Conservation (phyloP, 2,329 filamentous ascomycete species). For the Paecilomyces dactylethromorphus region DNA sequence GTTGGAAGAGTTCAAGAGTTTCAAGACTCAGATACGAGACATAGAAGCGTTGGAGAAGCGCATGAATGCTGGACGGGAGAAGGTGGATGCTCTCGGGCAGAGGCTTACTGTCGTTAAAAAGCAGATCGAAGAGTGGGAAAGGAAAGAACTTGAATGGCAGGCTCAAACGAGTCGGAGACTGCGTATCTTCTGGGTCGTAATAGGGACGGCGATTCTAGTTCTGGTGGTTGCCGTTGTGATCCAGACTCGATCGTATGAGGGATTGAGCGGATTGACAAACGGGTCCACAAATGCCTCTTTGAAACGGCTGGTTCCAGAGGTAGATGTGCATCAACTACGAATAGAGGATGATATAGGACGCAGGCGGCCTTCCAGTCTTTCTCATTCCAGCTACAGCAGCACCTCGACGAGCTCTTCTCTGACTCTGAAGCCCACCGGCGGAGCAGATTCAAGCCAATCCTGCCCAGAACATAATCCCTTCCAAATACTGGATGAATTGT, state of each 20-base stretch:
- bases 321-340: conserved; percentile 5
- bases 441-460: neutral
- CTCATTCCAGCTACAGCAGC: neutral
- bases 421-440: neutral
- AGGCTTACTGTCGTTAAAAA: conserved; percentile 32
- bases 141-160: conserved; percentile 37
- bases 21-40: conserved; percentile 30
- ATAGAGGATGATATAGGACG: neutral
- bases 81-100: conserved; percentile 28
- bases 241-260: conserved; percentile 16
- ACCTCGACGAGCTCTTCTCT: neutral
- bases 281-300: neutral
- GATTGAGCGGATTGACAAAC: neutral
- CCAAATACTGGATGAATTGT: neutral
- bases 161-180: conserved; percentile 29
- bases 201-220: conserved; percentile 19
- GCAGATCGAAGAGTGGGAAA: conserved; percentile 38
- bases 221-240: conserved; percentile 22
- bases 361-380: neutral
- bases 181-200: conserved; percentile 30
- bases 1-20: conserved; percentile 29
- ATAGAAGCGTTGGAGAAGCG: conserved; percentile 31
- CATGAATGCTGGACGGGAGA: conserved; percentile 29
- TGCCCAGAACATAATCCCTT: neutral
- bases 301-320: neutral